Percentiles rank a stretch among this genome's conserved stretches.
phyloP scores from a whole-genome alignment of 176 grass and related monocot species.

The Saccharum spontaneum region DNA sequence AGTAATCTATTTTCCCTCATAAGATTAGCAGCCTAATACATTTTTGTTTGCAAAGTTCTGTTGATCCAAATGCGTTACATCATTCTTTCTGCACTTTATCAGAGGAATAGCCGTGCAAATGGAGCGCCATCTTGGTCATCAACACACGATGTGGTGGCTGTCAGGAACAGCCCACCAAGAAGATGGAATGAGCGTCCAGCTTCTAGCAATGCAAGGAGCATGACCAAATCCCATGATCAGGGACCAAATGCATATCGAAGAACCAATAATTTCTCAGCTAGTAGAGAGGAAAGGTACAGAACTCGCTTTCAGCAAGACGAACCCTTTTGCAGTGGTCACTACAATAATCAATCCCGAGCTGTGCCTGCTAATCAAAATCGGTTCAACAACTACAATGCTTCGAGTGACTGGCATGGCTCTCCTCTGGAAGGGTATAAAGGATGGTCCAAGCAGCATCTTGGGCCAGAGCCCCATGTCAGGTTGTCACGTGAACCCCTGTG shows the following conservation, averaged over 20 bases:
- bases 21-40: not conserved
- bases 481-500: constrained; percentile 7
- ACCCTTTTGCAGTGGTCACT: constrained; percentile 16
- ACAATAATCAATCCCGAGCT: constrained; percentile 19
- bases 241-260: constrained; percentile 14
- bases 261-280: constrained; percentile 17
- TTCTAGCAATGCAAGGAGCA: constrained; percentile 30
- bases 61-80: constrained; percentile 23
- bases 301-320: constrained; percentile 17
- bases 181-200: constrained; percentile 22
- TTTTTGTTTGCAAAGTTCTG: constrained; percentile 1
- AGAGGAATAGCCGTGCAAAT: constrained; percentile 31
- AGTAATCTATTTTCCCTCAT: not conserved
- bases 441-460: constrained; percentile 18
- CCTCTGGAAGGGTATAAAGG: constrained; percentile 29
- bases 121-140: constrained; percentile 29
- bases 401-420: not conserved
- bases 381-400: constrained; percentile 12
- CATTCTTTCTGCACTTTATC: constrained; percentile 34
- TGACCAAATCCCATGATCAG: constrained; percentile 7
- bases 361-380: constrained; percentile 30
- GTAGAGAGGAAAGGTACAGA: constrained; percentile 37
- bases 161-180: constrained; percentile 30
- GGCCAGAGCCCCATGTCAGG: not conserved
- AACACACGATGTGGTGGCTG: not conserved